These are phyloP conservation scores for Arxiozyma bovina DNA, from an alignment of 1,139 yeast species.

Conservation along the genomic window DNA sequence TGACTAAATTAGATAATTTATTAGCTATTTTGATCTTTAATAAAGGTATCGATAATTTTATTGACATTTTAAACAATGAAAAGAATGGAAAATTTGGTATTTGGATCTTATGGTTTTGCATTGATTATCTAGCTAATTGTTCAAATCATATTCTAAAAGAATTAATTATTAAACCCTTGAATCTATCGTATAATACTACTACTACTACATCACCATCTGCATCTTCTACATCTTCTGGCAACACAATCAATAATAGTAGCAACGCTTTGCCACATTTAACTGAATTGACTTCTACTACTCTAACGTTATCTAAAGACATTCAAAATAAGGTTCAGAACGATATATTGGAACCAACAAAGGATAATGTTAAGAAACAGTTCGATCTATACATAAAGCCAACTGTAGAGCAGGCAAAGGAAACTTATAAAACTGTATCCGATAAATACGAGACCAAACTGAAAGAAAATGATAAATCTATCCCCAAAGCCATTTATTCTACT, in stretches of 20 bases:
- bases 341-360: slow-evolving; percentile 23
- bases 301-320: slow-evolving; percentile 20
- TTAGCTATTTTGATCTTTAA: slow-evolving; percentile 22
- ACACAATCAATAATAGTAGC: background rate
- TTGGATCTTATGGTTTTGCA: slow-evolving; percentile 25
- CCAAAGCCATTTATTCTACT: slow-evolving; percentile 27
- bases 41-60: slow-evolving; percentile 27
- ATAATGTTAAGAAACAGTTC: slow-evolving; percentile 9
- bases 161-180: slow-evolving; percentile 23
- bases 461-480: slow-evolving; percentile 28
- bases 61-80: slow-evolving; percentile 10
- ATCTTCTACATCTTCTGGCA: slow-evolving; percentile 3
- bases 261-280: slow-evolving; percentile 21
- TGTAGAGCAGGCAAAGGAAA: slow-evolving; percentile 21
- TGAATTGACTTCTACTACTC: slow-evolving; percentile 26
- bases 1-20: slow-evolving; percentile 7
- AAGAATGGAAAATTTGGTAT: slow-evolving; percentile 21
- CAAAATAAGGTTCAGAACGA: slow-evolving; percentile 18
- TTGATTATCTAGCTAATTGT: slow-evolving; percentile 28
- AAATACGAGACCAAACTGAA: slow-evolving; percentile 24
- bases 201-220: slow-evolving; percentile 4
- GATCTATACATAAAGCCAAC: slow-evolving; percentile 12
- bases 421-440: slow-evolving; percentile 26
- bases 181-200: slow-evolving; percentile 1
- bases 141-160: slow-evolving; percentile 22